Evolutionary conservation across 164 flowering plant genomes (phyloP).

Genomic region (Stephania cephalantha): DNA sequence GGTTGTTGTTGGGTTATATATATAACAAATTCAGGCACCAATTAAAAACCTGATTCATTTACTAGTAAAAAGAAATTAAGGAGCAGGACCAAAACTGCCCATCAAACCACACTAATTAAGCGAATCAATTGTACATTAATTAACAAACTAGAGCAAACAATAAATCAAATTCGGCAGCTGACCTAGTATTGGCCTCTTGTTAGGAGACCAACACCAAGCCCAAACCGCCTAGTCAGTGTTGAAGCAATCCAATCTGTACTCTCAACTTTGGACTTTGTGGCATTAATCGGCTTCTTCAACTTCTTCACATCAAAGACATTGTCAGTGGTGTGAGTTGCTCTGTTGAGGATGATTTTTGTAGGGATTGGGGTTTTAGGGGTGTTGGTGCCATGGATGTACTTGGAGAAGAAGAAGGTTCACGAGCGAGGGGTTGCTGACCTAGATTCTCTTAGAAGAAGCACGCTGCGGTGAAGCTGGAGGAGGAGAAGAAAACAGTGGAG

Average conservation of each 20-base stretch:
- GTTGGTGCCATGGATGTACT: conserved; percentile 18
- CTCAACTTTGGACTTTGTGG: conserved; percentile 30
- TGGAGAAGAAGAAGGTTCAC: background rate
- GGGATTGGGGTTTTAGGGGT: conserved; percentile 23
- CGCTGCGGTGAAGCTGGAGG: no score
- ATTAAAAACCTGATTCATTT: no score
- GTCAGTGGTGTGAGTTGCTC: conserved; percentile 15
- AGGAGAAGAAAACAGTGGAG: no score
- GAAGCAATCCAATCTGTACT: conserved; percentile 92
- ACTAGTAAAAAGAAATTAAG: no score
- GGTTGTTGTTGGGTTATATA: no score
- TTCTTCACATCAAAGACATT: conserved; percentile 20
- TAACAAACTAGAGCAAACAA: no score
- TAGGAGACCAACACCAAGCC: conserved; percentile 86
- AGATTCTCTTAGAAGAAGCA: no score
- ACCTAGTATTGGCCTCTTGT: conserved; percentile 70
- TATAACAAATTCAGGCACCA: no score
- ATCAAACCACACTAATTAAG: no score
- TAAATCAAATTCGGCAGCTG: background rate
- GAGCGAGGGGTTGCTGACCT: no score
- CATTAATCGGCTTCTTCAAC: conserved; percentile 14
- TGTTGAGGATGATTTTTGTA: conserved; percentile 21
- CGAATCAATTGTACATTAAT: no score
- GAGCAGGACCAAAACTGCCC: no score
- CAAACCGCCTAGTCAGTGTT: conserved; percentile 66